Conservation (phyloP, 768 basidiomycete species). For the Daedaleopsis nitida region DNA sequence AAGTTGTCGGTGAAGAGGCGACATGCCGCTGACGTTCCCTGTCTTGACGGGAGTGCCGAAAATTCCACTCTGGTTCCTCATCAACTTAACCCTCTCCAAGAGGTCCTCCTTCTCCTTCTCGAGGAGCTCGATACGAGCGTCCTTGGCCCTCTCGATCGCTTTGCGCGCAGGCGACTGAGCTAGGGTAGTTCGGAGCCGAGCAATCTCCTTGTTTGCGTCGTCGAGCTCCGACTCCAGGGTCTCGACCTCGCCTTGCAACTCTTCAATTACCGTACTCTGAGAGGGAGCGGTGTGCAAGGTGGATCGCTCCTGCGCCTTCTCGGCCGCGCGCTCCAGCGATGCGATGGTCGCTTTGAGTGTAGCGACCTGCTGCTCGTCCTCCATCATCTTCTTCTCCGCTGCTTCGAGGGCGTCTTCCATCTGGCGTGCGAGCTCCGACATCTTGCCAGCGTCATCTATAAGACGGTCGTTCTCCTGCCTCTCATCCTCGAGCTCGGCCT, state of each 20-base stretch:
- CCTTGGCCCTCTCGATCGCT: constrained; percentile 77
- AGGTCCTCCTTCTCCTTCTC: constrained; percentile 79
- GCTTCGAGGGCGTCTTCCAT: constrained; percentile 78
- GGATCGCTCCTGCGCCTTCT: constrained; percentile 30
- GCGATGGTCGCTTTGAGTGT: constrained; percentile 53
- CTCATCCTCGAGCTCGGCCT: constrained; percentile 48
- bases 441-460: constrained; percentile 52
- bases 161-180: constrained; percentile 74
- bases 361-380: constrained; percentile 57
- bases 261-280: constrained; percentile 34
- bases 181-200: constrained; percentile 63
- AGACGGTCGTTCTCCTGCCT: constrained; percentile 52
- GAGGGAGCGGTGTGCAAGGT: constrained; percentile 30
- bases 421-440: constrained; percentile 60
- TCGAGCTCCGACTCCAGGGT: constrained; percentile 77
- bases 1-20: constrained; percentile 76
- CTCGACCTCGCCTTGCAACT: constrained; percentile 55
- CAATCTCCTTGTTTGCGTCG: constrained; percentile 75
- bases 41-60: constrained; percentile 60
- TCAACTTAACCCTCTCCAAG: constrained; percentile 63
- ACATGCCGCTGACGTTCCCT: constrained; percentile 58
- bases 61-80: constrained; percentile 54
- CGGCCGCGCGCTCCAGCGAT: constrained; percentile 57
- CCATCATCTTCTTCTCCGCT: constrained; percentile 68
- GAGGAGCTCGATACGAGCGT: constrained; percentile 72